Evolutionary conservation across 495 filamentous ascomycete genomes (phyloP).

Genomic region (Parathielavia appendiculata): DNA sequence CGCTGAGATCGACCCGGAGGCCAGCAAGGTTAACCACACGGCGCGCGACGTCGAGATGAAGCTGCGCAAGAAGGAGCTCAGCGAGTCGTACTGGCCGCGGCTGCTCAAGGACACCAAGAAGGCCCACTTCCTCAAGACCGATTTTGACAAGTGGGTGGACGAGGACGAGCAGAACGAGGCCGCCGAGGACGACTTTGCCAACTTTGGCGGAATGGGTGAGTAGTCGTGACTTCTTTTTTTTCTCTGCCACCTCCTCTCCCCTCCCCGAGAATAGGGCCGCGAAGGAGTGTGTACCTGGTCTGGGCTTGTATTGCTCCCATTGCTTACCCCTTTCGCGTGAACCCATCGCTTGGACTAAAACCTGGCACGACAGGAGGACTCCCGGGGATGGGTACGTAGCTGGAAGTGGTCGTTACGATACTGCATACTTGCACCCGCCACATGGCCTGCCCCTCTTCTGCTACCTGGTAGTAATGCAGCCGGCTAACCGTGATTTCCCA

Average conservation of each 20-base stretch:
- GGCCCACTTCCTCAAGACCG: constrained; percentile 94
- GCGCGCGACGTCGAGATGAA: constrained; percentile 81
- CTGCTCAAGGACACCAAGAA: constrained; percentile 85
- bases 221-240: constrained; percentile 17
- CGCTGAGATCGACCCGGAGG: constrained; percentile 79
- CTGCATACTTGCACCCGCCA: not conserved
- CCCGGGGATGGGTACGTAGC: constrained; percentile 47
- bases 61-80: constrained; percentile 92
- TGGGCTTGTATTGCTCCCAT: not conserved
- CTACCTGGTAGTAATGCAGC: not conserved
- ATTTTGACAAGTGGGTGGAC: constrained; percentile 99
- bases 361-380: constrained; percentile 35
- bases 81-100: constrained; percentile 88
- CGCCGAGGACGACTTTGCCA: constrained; percentile 76
- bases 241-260: not conserved
- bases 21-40: constrained; percentile 78
- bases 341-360: constrained; percentile 1
- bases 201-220: constrained; percentile 46
- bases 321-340: not conserved
- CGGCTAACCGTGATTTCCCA: constrained; percentile 11
- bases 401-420: not conserved
- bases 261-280: not conserved
- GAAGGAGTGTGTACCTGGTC: not conserved
- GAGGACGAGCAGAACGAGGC: constrained; percentile 96
- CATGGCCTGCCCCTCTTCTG: not conserved